These are phyloP conservation scores for Colletotrichum lini DNA, from an alignment of 2,329 filamentous ascomycete genomes.

Conservation along the genomic window DNA sequence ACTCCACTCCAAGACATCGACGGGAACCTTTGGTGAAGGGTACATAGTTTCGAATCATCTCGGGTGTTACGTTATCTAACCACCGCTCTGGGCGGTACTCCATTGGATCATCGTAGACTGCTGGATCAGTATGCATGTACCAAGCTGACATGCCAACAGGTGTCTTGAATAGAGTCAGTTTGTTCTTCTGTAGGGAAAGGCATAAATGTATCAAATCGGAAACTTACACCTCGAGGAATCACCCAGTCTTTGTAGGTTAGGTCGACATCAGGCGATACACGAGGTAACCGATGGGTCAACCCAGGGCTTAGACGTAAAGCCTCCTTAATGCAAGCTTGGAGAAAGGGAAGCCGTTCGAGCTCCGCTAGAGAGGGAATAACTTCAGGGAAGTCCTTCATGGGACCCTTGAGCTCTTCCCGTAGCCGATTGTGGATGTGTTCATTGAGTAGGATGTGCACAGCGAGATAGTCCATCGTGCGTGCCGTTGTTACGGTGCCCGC, in stretches of 20 bases:
- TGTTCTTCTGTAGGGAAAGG: conserved; percentile 43
- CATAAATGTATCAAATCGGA: not conserved
- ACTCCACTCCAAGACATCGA: conserved; percentile 15
- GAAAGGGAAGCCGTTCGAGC: conserved; percentile 58
- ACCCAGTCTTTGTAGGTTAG: conserved; percentile 48
- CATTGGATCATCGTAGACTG: conserved; percentile 44
- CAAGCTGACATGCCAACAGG: conserved; percentile 56
- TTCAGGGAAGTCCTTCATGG: conserved; percentile 49
- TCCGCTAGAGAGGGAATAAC: conserved; percentile 47
- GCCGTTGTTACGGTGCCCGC: conserved; percentile 67
- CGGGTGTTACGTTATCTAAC: conserved; percentile 23
- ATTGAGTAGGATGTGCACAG: conserved; percentile 53
- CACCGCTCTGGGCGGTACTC: conserved; percentile 49
- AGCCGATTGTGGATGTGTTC: conserved; percentile 50
- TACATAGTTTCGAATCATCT: conserved; percentile 13
- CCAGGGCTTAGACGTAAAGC: conserved; percentile 64
- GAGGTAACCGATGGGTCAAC: conserved; percentile 58
- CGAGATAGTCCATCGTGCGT: conserved; percentile 51
- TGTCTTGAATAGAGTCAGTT: conserved; percentile 47
- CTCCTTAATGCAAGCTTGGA: conserved; percentile 67
- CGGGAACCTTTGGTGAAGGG: conserved; percentile 14
- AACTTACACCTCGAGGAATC: conserved; percentile 48
- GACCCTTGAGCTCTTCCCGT: conserved; percentile 53
- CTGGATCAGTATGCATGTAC: conserved; percentile 45
- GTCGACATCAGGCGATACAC: conserved; percentile 51